Evolutionary conservation across 257 asterid species (phyloP).

Genomic region (Coffea eugenioides): DNA sequence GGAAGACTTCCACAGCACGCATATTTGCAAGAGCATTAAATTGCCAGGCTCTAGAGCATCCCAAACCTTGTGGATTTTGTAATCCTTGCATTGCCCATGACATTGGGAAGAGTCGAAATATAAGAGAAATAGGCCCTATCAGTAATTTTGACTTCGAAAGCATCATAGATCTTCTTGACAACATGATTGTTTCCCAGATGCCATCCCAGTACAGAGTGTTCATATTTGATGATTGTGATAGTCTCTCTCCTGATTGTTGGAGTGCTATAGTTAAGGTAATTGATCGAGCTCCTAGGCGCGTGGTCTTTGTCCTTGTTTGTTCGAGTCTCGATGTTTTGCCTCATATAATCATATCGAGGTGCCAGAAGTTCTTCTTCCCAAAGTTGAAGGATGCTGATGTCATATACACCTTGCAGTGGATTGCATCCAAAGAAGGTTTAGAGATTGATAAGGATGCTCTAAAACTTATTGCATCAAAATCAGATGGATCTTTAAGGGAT

Average conservation of each 20-base stretch:
- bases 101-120: conserved; percentile 52
- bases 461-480: conserved; percentile 82
- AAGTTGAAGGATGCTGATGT: conserved; percentile 87
- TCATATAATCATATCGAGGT: conserved; percentile 74
- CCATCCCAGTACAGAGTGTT: conserved; percentile 62
- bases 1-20: conserved; percentile 81
- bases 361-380: conserved; percentile 87
- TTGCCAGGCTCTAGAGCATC: conserved; percentile 66
- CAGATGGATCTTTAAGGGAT: conserved; percentile 87
- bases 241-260: conserved; percentile 68
- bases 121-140: conserved; percentile 75
- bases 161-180: conserved; percentile 53
- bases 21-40: conserved; percentile 77
- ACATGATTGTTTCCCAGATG: conserved; percentile 36
- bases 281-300: conserved; percentile 70
- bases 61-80: conserved; percentile 83
- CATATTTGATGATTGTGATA: conserved; percentile 80
- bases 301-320: conserved; percentile 72
- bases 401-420: conserved; percentile 64
- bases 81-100: conserved; percentile 59
- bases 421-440: conserved; percentile 72
- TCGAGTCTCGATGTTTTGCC: conserved; percentile 80
- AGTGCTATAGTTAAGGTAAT: conserved; percentile 67
- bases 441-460: conserved; percentile 77
- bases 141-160: conserved; percentile 56